A percentile compares a stretch with the other conserved stretches of the same genome.
These are phyloP conservation scores for Blastobotrys aristatus DNA, from an alignment of 1,139 yeast genomes.

Conservation along the genomic window DNA sequence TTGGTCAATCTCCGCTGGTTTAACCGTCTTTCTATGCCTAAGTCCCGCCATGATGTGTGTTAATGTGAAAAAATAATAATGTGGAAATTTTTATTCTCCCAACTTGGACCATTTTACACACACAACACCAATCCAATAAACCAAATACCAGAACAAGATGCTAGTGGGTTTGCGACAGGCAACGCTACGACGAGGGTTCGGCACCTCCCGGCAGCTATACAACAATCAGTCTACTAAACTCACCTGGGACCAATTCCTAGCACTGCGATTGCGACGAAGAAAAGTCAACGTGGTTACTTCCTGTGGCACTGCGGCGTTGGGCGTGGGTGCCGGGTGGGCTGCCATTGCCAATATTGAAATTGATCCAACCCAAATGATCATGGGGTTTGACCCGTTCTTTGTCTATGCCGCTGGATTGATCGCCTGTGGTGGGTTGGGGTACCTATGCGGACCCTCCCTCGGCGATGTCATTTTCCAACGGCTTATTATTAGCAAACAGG, in stretches of 20 bases:
- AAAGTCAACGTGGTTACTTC: slow-evolving; percentile 65
- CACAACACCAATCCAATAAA: no score
- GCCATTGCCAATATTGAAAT: slow-evolving; percentile 75
- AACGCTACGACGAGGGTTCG: no score
- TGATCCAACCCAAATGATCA: slow-evolving; percentile 73
- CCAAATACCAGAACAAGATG: no score
- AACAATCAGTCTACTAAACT: slow-evolving; percentile 25
- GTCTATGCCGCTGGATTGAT: slow-evolving; percentile 48
- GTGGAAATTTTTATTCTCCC: neutral
- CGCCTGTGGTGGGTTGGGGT: slow-evolving; percentile 78
- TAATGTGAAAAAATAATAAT: no score
- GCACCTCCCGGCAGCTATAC: neutral
- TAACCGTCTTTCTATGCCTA: slow-evolving; percentile 7
- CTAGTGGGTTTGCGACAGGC: no score
- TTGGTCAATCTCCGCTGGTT: slow-evolving; percentile 3
- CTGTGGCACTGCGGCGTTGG: slow-evolving; percentile 57
- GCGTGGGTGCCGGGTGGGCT: slow-evolving; percentile 68
- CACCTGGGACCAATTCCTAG: slow-evolving; percentile 76
- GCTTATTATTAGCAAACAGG: slow-evolving; percentile 42
- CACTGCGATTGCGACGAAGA: slow-evolving; percentile 69
- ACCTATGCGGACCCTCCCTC: slow-evolving; percentile 73
- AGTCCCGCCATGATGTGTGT: slow-evolving; percentile 5
- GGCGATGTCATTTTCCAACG: slow-evolving; percentile 67
- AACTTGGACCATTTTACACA: neutral
- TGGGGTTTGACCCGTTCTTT: slow-evolving; percentile 84